Base-by-base conservation (phyloP, 768 basidiomycete species). In the Suillus subluteus region DNA sequence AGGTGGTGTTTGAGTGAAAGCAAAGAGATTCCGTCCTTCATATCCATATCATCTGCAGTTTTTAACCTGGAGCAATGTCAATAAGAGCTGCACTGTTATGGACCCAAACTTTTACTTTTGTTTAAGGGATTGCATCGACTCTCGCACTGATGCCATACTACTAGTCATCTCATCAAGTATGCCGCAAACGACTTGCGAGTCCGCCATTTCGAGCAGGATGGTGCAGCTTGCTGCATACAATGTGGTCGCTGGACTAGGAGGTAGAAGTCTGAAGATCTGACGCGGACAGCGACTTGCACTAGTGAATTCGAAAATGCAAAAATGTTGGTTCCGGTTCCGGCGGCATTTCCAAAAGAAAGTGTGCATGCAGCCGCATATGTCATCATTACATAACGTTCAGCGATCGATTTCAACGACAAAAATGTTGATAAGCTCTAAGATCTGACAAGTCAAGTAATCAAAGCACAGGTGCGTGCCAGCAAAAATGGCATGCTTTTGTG, bases 1-100 rank as follows among this genome's bases (percentile, higher is more conserved):
- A 92, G 76, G 63, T 95, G 87, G 70, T 96, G 91, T 79, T 98
- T 96, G 61, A 96, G 79, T 13, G 94, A 92, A 30, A 99, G 83
- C 6, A 99, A 83, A 0, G 98, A 98, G 67, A 99, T 94, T 46
- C 98, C 98, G 38, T 93, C 85, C 71, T 82, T 84, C 13, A 83
- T 86, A 67, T 91, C 83, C 40, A 87, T 64, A 38, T 82, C 79
- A 35, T 79, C 69, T 3, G 79, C 68, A 30, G 66, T 69, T 46
- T 74, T 65, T 38, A 74, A 69, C 66, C 79, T 84, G 64, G 23
- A 59, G 21, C 15, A n/a, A 3, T 58, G 72, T 67, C 70, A 80
- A 68, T 58, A 62, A 56, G 52, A 44, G 40, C 59, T 52, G 4
- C 58, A 58, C 38, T 16, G 7, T 40, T n/a, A 15, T 6, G 15